phyloP scores from a whole-genome alignment of 805 yeast genomes.

The Pichia phayaonensis region DNA sequence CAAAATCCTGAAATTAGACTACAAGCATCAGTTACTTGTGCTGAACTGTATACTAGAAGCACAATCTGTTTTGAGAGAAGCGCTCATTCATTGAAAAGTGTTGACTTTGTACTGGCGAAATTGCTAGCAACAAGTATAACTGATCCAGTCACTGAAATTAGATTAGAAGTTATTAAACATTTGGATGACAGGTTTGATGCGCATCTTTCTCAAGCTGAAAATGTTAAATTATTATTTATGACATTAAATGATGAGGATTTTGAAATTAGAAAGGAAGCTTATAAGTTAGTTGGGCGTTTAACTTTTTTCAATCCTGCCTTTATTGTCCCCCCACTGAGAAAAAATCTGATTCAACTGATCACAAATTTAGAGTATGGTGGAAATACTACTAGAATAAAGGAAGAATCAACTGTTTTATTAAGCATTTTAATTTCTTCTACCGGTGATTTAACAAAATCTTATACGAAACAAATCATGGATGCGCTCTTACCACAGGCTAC shows the following conservation, averaged over 20 bases:
- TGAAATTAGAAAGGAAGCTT: slow-evolving; percentile 69
- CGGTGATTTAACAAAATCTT: slow-evolving; percentile 78
- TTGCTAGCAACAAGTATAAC: slow-evolving; percentile 77
- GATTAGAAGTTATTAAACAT: slow-evolving; percentile 69
- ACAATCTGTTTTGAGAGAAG: slow-evolving; percentile 82
- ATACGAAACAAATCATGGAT: slow-evolving; percentile 84
- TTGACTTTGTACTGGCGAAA: slow-evolving; percentile 76
- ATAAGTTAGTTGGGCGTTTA: slow-evolving; percentile 74
- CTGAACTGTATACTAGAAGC: slow-evolving; percentile 67
- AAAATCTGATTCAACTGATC: slow-evolving; percentile 73
- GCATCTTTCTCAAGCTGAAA: slow-evolving; percentile 89
- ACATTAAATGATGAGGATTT: slow-evolving; percentile 89
- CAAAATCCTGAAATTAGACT: slow-evolving; percentile 72
- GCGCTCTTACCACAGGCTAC: slow-evolving; percentile 70
- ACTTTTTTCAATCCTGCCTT: slow-evolving; percentile 90
- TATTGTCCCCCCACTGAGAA: slow-evolving; percentile 86
- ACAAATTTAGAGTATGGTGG: slow-evolving; percentile 82
- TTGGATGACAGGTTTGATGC: slow-evolving; percentile 77
- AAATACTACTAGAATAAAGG: slow-evolving; percentile 61
- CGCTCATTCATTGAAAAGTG: slow-evolving; percentile 71
- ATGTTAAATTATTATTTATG: slow-evolving; percentile 75
- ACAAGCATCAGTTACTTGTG: slow-evolving; percentile 77
- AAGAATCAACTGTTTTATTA: slow-evolving; percentile 75
- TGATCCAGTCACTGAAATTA: slow-evolving; percentile 79
- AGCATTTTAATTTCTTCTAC: slow-evolving; percentile 72